These are phyloP conservation scores for Cryptosporidium baileyi DNA, from an alignment of 169 alveolate species.

Conservation along the genomic window DNA sequence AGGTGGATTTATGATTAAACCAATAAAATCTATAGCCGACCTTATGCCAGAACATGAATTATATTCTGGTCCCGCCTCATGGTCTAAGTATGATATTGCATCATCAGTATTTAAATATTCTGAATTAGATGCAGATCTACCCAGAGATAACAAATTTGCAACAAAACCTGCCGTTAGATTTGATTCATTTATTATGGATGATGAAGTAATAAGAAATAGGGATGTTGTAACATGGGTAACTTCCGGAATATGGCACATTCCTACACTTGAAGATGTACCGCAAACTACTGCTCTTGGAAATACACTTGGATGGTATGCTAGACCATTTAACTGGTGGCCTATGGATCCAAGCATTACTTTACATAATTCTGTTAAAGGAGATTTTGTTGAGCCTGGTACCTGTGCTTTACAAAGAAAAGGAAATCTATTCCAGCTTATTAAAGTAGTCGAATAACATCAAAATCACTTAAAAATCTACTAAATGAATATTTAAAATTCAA, in stretches of 20 bases:
- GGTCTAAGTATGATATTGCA: constrained; percentile 77
- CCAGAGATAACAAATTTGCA: constrained; percentile 78
- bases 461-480: too few relatives aligned
- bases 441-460: constrained; percentile 48
- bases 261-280: constrained; percentile 77
- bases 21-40: constrained; percentile 68
- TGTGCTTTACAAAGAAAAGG: constrained; percentile 76
- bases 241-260: constrained; percentile 77
- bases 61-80: constrained; percentile 78
- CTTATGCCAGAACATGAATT: constrained; percentile 74
- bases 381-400: constrained; percentile 76
- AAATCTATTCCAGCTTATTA: constrained; percentile 29
- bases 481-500: too few relatives aligned
- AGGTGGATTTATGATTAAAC: constrained; percentile 73
- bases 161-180: constrained; percentile 76
- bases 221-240: constrained; percentile 79
- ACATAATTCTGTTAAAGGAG: constrained; percentile 78
- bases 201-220: constrained; percentile 72
- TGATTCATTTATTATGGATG: constrained; percentile 74
- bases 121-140: constrained; percentile 75
- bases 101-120: constrained; percentile 73
- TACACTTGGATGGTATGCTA: constrained; percentile 74
- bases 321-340: constrained; percentile 75
- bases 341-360: constrained; percentile 75
- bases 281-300: constrained; percentile 77